phyloP scores from a whole-genome alignment of 345 rosid genomes.

The Citrus australasica region DNA sequence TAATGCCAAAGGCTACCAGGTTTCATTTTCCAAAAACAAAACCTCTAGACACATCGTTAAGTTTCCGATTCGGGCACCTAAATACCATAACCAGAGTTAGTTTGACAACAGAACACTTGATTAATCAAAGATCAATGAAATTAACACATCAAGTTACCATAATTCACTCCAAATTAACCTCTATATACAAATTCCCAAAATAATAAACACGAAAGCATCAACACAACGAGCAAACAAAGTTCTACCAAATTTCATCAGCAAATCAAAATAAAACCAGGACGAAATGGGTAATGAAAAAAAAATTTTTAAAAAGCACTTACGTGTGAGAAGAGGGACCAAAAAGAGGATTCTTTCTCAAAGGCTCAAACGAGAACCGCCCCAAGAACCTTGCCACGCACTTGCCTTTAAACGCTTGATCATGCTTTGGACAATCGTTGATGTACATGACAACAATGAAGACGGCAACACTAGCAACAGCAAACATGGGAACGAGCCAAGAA shows the following conservation, averaged over 20 bases:
- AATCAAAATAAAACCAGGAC: background rate
- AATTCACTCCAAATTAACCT: background rate
- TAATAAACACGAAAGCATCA: background rate
- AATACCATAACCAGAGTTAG: too few relatives aligned
- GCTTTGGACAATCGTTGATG: conserved; percentile 67
- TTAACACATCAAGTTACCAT: background rate
- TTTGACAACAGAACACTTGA: background rate
- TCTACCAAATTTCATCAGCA: background rate
- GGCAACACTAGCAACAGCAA: conserved; percentile 58
- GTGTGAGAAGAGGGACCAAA: conserved; percentile 83
- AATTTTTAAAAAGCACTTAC: conserved; percentile 37
- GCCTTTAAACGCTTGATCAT: conserved; percentile 33
- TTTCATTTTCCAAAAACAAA: background rate
- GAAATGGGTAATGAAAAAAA: background rate
- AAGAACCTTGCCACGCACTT: conserved; percentile 69
- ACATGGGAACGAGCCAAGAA: conserved; percentile 83
- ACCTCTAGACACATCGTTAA: background rate
- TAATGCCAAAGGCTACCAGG: background rate
- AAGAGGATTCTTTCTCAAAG: conserved; percentile 71
- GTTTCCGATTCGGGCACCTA: background rate
- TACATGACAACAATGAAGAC: conserved; percentile 68
- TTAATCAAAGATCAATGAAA: conserved; percentile 8
- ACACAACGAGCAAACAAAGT: background rate
- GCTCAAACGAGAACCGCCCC: conserved; percentile 83
- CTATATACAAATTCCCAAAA: background rate